Percentiles rank a stretch among this genome's conserved stretches.
phyloP scores from a whole-genome alignment of 1,284 basidiomycete species.

The Microbotryum silenes-acaulis region DNA sequence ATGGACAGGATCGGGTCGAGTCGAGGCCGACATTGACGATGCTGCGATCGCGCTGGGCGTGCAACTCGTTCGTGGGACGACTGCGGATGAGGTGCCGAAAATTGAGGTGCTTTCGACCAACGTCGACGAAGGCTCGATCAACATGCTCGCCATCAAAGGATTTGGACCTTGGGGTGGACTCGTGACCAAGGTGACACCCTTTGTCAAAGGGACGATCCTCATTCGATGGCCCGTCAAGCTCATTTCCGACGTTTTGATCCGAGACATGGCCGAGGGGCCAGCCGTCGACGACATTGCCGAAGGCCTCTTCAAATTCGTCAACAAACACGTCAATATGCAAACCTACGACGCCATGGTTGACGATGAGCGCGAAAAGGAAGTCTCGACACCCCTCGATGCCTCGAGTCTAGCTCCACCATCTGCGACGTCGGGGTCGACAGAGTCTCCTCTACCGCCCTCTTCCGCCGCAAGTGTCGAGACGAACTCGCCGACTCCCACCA shows the following conservation, averaged over 20 bases:
- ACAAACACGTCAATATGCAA: conserved; percentile 8
- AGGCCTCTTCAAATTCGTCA: conserved; percentile 5
- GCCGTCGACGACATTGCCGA: conserved; percentile 12
- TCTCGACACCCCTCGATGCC: conserved; percentile 3
- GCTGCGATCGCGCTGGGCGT: background rate
- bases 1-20: conserved; percentile 7
- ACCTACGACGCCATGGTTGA: conserved; percentile 4
- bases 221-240: conserved; percentile 2
- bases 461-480: too few relatives aligned
- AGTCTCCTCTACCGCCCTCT: background rate
- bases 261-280: conserved; percentile 9
- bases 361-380: conserved; percentile 9
- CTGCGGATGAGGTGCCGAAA: background rate
- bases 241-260: conserved; percentile 9
- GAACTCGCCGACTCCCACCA: too few relatives aligned
- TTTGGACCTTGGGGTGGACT: conserved; percentile 7
- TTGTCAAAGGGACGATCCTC: conserved; percentile 4
- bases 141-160: background rate
- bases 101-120: conserved; percentile 2
- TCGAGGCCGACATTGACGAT: conserved; percentile 5
- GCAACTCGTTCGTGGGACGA: background rate
- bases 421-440: background rate
- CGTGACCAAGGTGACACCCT: conserved; percentile 3
- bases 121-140: conserved; percentile 7
- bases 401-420: background rate